phyloP scores from a whole-genome alignment of 2,329 filamentous ascomycete species.

The Colletotrichum agaves region DNA sequence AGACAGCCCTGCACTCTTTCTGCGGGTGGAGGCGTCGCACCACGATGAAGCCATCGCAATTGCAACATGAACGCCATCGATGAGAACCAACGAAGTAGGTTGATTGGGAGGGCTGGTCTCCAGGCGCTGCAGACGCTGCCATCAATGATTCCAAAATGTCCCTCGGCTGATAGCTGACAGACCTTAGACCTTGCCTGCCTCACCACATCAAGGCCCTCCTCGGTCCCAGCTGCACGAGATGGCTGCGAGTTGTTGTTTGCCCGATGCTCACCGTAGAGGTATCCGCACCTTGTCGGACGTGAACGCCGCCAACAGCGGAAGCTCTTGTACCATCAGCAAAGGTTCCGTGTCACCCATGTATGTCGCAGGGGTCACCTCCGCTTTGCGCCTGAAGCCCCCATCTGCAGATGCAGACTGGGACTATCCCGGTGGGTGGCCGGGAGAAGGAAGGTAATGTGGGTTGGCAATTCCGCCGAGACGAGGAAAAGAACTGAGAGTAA shows the following conservation, averaged over 20 bases:
- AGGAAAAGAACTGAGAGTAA: slow-evolving; percentile 2
- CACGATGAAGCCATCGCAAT: slow-evolving; percentile 27
- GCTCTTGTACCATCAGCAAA: background rate
- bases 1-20: background rate
- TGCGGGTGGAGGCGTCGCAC: slow-evolving; percentile 20
- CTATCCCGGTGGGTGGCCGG: slow-evolving; percentile 7
- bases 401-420: slow-evolving; percentile 19
- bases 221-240: slow-evolving; percentile 1
- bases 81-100: background rate
- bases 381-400: background rate
- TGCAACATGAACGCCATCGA: background rate
- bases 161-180: background rate
- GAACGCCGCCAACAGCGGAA: background rate
- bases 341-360: slow-evolving; percentile 2
- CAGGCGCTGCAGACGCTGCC: background rate
- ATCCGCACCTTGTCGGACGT: background rate
- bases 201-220: slow-evolving; percentile 16
- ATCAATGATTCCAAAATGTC: slow-evolving; percentile 15
- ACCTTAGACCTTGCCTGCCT: no score
- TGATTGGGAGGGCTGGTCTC: slow-evolving; percentile 7
- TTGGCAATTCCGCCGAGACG: slow-evolving; percentile 4
- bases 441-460: background rate
- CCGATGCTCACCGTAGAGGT: background rate
- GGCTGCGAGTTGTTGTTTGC: background rate
- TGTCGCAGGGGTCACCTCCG: background rate